A percentile compares a stretch with the other conserved stretches of the same genome.
phyloP scores from a whole-genome alignment of 2,329 filamentous ascomycete species.

The Blastomyces gilchristii region DNA sequence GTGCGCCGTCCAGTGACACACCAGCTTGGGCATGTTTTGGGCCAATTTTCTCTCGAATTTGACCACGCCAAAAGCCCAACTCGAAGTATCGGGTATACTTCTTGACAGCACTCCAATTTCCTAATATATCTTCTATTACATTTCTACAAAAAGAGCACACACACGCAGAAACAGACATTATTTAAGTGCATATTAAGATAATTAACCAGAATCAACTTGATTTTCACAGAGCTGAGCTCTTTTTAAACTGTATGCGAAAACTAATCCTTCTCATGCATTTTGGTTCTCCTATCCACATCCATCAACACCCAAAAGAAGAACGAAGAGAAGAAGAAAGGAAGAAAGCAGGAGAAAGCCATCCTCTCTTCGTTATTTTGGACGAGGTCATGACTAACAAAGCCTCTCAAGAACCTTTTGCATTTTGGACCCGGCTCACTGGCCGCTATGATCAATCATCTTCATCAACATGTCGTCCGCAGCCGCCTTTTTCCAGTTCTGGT shows the following conservation, averaged over 20 bases:
- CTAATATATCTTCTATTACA: background rate
- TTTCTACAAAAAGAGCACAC: background rate
- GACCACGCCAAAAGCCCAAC: background rate
- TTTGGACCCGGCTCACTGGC: slow-evolving; percentile 3
- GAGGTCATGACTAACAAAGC: slow-evolving; percentile 7
- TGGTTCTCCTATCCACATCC: background rate
- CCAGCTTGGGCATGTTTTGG: background rate
- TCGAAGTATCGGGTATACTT: slow-evolving; percentile 7
- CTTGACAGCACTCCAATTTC: background rate
- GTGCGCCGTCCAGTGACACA: slow-evolving; percentile 5
- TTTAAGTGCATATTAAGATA: background rate
- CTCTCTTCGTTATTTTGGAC: background rate
- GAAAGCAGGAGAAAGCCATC: background rate
- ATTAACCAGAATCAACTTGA: slow-evolving; percentile 1
- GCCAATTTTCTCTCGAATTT: background rate
- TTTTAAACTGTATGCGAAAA: slow-evolving; percentile 4
- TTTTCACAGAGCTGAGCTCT: slow-evolving; percentile 1
- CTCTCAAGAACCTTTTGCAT: slow-evolving; percentile 3
- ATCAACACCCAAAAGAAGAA: background rate
- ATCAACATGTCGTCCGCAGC: slow-evolving; percentile 14
- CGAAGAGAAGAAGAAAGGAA: background rate
- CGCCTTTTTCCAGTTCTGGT: slow-evolving; percentile 29
- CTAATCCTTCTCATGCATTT: background rate
- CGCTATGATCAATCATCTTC: slow-evolving; percentile 5
- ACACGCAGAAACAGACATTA: background rate